Percentiles rank a stretch among this genome's conserved stretches.
Evolutionary conservation across 2,329 filamentous ascomycete genomes (phyloP).

Genomic region (Colletotrichum camelliae): DNA sequence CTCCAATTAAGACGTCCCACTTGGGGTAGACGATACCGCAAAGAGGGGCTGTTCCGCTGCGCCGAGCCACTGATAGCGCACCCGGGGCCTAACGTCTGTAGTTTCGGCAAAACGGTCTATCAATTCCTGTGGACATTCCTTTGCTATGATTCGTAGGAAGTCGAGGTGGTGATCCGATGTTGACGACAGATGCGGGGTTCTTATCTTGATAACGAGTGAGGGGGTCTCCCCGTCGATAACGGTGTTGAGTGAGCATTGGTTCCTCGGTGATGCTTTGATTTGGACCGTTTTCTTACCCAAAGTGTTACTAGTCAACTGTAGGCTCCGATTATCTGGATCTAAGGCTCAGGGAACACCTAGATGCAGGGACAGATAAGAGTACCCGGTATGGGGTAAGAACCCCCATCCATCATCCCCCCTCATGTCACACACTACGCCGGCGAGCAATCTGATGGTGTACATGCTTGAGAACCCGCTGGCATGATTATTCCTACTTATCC

Average conservation of each 20-base stretch:
- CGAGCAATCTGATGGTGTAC: neutral
- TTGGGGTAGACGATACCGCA: neutral
- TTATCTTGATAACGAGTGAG: neutral
- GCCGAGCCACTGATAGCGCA: neutral
- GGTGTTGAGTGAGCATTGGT: neutral
- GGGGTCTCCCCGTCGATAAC: neutral
- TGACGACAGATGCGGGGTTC: neutral
- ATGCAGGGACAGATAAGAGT: neutral
- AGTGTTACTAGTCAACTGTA: neutral
- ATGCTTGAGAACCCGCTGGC: neutral
- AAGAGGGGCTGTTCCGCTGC: neutral
- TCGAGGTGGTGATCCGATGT: neutral
- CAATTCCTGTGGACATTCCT: neutral
- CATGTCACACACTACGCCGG: neutral
- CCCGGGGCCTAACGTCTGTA: neutral
- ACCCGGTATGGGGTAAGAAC: neutral
- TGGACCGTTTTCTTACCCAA: neutral
- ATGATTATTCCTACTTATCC: neutral
- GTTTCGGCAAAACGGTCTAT: neutral
- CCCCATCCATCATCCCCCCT: neutral
- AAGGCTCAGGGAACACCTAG: neutral
- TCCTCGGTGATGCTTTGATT: neutral
- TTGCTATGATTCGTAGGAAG: neutral
- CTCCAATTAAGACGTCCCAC: neutral
- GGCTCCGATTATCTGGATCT: neutral